Evolutionary conservation across 1,284 basidiomycete species (phyloP).

Genomic region (Farysia itapuensis): DNA sequence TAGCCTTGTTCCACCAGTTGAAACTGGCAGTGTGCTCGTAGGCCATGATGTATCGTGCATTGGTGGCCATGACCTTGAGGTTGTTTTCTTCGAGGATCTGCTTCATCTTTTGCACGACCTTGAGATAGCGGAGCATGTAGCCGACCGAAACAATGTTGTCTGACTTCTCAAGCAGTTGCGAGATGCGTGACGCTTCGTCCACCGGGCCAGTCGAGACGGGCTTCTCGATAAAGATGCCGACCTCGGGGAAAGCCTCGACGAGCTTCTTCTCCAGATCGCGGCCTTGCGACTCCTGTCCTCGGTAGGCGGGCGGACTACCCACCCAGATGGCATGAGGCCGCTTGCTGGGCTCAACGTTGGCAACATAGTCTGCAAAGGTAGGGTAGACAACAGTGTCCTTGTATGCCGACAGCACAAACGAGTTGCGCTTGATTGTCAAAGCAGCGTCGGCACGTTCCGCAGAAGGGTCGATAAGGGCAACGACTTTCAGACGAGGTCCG

Average conservation of each 20-base stretch:
- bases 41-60: slow-evolving; percentile 91
- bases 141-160: slow-evolving; percentile 84
- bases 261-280: slow-evolving; percentile 88
- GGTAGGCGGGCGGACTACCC: slow-evolving; percentile 89
- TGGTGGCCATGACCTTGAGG: slow-evolving; percentile 93
- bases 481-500: slow-evolving; percentile 90
- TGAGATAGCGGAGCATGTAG: slow-evolving; percentile 64
- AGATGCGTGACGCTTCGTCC: slow-evolving; percentile 61
- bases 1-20: slow-evolving; percentile 95
- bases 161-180: slow-evolving; percentile 47
- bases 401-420: slow-evolving; percentile 92
- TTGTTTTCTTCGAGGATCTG: slow-evolving; percentile 87
- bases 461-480: slow-evolving; percentile 89
- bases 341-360: slow-evolving; percentile 66
- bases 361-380: slow-evolving; percentile 79
- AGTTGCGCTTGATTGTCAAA: slow-evolving; percentile 85
- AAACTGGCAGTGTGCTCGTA: slow-evolving; percentile 75
- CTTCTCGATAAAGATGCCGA: slow-evolving; percentile 91
- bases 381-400: slow-evolving; percentile 85
- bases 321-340: slow-evolving; percentile 75
- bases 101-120: slow-evolving; percentile 95
- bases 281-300: slow-evolving; percentile 64
- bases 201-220: slow-evolving; percentile 82
- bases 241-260: slow-evolving; percentile 73
- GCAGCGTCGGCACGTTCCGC: slow-evolving; percentile 77